Conservation (phyloP, 257 asterid genomes). For the Haberlea rhodopensis region DNA sequence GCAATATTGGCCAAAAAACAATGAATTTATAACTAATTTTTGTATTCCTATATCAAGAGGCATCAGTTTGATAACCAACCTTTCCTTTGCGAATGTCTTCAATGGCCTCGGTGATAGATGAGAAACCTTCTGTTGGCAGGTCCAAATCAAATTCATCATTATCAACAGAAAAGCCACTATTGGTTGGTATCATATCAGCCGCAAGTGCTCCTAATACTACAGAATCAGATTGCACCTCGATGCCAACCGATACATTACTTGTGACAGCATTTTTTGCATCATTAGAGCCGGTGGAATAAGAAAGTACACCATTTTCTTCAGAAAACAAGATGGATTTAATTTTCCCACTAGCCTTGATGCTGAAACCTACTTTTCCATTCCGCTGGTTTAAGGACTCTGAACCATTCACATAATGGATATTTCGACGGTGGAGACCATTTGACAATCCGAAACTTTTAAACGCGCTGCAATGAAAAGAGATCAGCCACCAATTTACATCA, state of each 20-base stretch:
- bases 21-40: constrained; percentile 1
- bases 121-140: constrained; percentile 70
- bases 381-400: constrained; percentile 38
- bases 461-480: constrained; percentile 26
- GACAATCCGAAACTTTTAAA: constrained; percentile 41
- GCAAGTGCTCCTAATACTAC: constrained; percentile 55
- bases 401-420: constrained; percentile 37
- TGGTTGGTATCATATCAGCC: constrained; percentile 59
- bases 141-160: constrained; percentile 72
- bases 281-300: constrained; percentile 33
- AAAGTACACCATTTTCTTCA: constrained; percentile 45
- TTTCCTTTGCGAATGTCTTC: constrained; percentile 88
- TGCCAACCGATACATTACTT: constrained; percentile 48
- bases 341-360: constrained; percentile 38
- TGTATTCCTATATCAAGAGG: constrained; percentile 16
- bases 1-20: constrained; percentile 27
- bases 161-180: constrained; percentile 53
- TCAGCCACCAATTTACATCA: constrained; percentile 13
- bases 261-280: constrained; percentile 34
- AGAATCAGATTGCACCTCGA: constrained; percentile 57
- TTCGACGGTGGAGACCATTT: constrained; percentile 48
- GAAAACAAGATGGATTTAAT: constrained; percentile 47
- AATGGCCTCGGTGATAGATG: constrained; percentile 74
- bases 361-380: constrained; percentile 38
- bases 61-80: constrained; percentile 38